A percentile compares a stretch with the other conserved stretches of the same genome.
phyloP scores from a whole-genome alignment of 345 rosid genomes.

The Barbarea vulgaris region DNA sequence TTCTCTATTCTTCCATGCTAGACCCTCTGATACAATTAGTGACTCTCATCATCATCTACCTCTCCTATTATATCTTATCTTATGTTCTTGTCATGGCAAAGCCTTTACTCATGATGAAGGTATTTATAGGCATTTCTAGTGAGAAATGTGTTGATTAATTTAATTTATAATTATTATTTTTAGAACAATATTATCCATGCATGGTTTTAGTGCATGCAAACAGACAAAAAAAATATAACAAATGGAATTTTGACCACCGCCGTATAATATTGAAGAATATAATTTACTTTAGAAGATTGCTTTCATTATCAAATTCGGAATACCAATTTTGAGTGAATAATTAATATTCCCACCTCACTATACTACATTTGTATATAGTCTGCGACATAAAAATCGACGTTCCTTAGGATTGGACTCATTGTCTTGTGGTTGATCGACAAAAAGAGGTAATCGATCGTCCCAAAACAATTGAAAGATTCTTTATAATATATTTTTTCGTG shows the following conservation, averaged over 20 bases:
- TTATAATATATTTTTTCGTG: neutral
- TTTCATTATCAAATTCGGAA: slow-evolving; percentile 6
- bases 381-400: neutral
- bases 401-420: neutral
- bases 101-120: neutral
- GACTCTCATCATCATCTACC: slow-evolving; percentile 5
- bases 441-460: neutral
- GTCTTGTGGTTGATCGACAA: slow-evolving; percentile 5
- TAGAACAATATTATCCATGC: slow-evolving; percentile 21
- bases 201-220: slow-evolving; percentile 24
- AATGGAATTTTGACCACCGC: slow-evolving; percentile 30
- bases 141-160: neutral
- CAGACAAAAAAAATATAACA: neutral
- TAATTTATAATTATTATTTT: neutral
- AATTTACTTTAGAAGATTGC: slow-evolving; percentile 15
- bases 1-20: slow-evolving; percentile 37
- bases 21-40: slow-evolving; percentile 9
- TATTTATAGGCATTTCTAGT: slow-evolving; percentile 22
- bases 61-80: neutral
- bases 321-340: slow-evolving; percentile 10
- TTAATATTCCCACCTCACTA: slow-evolving; percentile 30
- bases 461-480: neutral
- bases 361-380: neutral
- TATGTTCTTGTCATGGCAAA: slow-evolving; percentile 17
- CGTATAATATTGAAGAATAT: slow-evolving; percentile 19